These are phyloP conservation scores for Gossypium gossypioides DNA, from an alignment of 441 rosid genomes.

Conservation along the genomic window DNA sequence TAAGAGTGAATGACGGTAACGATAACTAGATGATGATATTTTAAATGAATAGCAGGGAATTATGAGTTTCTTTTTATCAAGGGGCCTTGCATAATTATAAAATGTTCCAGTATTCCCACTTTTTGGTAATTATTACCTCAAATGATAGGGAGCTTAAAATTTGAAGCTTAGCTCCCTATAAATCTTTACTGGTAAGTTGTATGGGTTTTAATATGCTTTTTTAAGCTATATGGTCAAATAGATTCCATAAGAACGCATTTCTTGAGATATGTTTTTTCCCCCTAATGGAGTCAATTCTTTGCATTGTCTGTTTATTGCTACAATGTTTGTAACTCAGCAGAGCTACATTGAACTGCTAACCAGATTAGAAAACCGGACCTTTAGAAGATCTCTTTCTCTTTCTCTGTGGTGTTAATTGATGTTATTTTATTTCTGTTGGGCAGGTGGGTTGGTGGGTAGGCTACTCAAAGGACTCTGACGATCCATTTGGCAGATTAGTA, in stretches of 20 bases:
- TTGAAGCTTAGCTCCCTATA: background rate
- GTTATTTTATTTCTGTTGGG: conserved; percentile 16
- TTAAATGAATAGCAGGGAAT: background rate
- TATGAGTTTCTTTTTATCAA: background rate
- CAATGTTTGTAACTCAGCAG: background rate
- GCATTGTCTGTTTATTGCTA: background rate
- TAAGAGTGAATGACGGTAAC: background rate
- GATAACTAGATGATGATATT: background rate
- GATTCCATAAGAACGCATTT: background rate
- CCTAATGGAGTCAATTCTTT: background rate
- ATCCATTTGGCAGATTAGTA: conserved; percentile 77
- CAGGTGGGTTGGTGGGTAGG: conserved; percentile 99
- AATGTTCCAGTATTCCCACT: background rate
- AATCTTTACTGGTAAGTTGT: background rate
- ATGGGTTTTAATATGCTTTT: background rate
- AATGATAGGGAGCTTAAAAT: background rate
- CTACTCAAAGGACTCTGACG: conserved; percentile 60
- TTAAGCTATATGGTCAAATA: background rate
- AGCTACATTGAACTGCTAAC: background rate
- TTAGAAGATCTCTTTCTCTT: background rate
- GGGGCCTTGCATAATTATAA: background rate
- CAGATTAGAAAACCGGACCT: background rate
- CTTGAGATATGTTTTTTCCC: background rate
- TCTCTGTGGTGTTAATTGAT: background rate
- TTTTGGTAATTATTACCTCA: background rate